These are phyloP conservation scores for Boletus reticuloceps DNA, from an alignment of 768 basidiomycete species.

Conservation along the genomic window DNA sequence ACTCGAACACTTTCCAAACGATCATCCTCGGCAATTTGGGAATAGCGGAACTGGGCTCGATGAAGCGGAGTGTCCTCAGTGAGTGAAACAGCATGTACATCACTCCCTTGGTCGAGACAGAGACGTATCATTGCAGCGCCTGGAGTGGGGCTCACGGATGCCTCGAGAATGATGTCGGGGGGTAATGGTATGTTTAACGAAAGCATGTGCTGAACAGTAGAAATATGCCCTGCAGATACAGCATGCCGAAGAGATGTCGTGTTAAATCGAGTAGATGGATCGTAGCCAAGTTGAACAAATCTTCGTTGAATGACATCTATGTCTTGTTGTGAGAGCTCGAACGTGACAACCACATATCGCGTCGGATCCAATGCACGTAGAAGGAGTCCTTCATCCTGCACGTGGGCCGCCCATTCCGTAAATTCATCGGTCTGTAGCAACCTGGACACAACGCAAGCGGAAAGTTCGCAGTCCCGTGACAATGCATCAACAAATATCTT, in stretches of 20 bases:
- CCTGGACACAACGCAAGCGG: too few species aligned
- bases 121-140: conserved; percentile 1
- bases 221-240: conserved; percentile 3
- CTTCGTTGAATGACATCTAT: neutral
- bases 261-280: neutral
- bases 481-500: neutral
- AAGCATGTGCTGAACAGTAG: conserved; percentile 1
- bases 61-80: conserved; percentile 6
- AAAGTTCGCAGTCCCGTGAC: too few species aligned
- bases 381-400: neutral
- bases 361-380: neutral
- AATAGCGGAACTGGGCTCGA: too few species aligned
- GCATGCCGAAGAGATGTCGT: neutral
- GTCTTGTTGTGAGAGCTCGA: neutral
- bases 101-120: neutral
- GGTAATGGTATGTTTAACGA: neutral
- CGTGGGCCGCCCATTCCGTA: conserved; percentile 2
- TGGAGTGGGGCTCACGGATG: neutral
- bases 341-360: neutral
- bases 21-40: neutral
- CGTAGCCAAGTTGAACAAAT: conserved; percentile 2
- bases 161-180: conserved; percentile 3
- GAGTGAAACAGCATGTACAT: neutral
- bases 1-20: neutral
- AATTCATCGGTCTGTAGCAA: conserved; percentile 1